phyloP scores from a whole-genome alignment of 2,329 filamentous ascomycete genomes.

The Scedosporium boydii region DNA sequence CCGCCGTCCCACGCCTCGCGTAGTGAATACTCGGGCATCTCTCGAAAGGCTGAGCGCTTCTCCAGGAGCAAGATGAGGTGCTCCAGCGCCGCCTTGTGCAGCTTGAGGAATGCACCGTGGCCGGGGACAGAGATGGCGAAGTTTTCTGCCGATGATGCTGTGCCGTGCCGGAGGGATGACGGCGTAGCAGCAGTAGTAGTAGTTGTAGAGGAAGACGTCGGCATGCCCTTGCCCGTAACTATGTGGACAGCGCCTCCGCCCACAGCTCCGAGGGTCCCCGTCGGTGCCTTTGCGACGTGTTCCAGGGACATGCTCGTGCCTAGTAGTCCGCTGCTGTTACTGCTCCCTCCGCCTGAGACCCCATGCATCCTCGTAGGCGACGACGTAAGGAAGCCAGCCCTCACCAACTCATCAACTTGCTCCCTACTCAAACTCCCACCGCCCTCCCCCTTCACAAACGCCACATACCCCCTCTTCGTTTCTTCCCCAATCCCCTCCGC shows the following conservation, averaged over 20 bases:
- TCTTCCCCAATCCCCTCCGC: constrained; percentile 25
- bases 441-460: constrained; percentile 35
- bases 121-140: constrained; percentile 56
- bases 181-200: constrained; percentile 14
- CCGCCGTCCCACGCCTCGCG: constrained; percentile 60
- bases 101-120: constrained; percentile 57
- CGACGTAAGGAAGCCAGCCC: constrained; percentile 57
- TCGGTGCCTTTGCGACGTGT: constrained; percentile 7
- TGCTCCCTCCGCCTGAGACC: background rate
- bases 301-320: constrained; percentile 1
- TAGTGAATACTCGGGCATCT: constrained; percentile 52
- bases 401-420: constrained; percentile 50
- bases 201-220: constrained; percentile 20
- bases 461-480: constrained; percentile 40
- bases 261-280: constrained; percentile 30
- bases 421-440: constrained; percentile 28
- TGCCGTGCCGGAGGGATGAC: background rate
- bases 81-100: constrained; percentile 49
- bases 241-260: constrained; percentile 36
- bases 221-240: constrained; percentile 26
- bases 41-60: constrained; percentile 46
- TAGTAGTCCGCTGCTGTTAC: constrained; percentile 56
- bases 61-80: constrained; percentile 52
- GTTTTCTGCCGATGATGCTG: constrained; percentile 11
- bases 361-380: constrained; percentile 10